Evolutionary conservation across 495 filamentous ascomycete species (phyloP), one percentile per base, ranked within the genome.

Genomic region (Hypoxylon fuscum): DNA sequence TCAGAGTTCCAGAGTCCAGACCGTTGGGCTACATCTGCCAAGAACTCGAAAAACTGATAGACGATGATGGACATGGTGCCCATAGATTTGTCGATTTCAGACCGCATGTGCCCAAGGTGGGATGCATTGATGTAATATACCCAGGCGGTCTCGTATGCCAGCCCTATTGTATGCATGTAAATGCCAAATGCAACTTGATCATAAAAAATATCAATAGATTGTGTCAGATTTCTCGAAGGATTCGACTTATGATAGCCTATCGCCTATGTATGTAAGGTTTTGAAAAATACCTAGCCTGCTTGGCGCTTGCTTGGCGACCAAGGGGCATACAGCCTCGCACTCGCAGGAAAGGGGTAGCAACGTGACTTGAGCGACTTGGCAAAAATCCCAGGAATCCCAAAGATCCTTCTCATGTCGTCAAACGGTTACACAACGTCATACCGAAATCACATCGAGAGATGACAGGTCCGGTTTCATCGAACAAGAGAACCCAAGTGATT

Each of bases 311-410:
- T 27, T 27, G 25, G 25, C 25, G 25, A 27, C n/a, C n/a, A n/a
- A n/a, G n/a, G n/a, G n/a, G n/a, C n/a, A n/a, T n/a, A n/a, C n/a
- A n/a, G n/a, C 25, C 8, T 27, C 25, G 3, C 10, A 38, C 50
- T 34, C 29, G 44, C 43, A 47, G 53, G 52, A 34, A 56, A 38
- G 21, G 22, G 18, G 35, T 17, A 25, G 1, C 55, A 50, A 37
- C 45, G 35, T 35, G 45, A 34, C 58, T 62, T 62, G 58, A 50
- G 35, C 27, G 45, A 34, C 58, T 62, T 62, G 58, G 58, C 49
- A 62, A 56, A 56, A 55, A 50, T 50, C n/a, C n/a, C n/a, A n/a
- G n/a, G n/a, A n/a, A 27, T 27, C 40, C 51, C 37, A 31, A 49
- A 48, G 52, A 50, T 50, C 52, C 45, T 45, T 55, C 35, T 45